phyloP scores from a whole-genome alignment of 352 stramenopile genomes.

The Phytophthora meadii region DNA sequence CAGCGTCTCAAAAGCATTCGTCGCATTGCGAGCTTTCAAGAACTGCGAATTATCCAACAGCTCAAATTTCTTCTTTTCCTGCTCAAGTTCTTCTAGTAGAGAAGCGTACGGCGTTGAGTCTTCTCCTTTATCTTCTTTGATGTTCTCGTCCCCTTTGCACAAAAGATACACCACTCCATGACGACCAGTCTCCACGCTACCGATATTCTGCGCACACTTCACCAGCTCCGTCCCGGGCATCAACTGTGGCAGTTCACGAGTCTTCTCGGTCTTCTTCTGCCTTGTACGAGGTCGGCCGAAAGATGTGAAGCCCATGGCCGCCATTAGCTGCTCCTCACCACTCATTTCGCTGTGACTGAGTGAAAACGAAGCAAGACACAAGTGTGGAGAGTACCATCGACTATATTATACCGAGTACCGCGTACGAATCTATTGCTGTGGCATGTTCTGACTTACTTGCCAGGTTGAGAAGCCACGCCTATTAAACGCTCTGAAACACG shows the following conservation, averaged over 20 bases:
- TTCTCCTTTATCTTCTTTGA: background rate
- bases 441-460: constrained; percentile 21
- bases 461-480: constrained; percentile 18
- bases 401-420: constrained; percentile 52
- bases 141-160: constrained; percentile 7
- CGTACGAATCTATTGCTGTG: constrained; percentile 53
- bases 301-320: constrained; percentile 66
- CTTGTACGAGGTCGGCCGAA: constrained; percentile 48
- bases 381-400: constrained; percentile 29
- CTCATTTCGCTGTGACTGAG: constrained; percentile 29
- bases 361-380: background rate
- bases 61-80: constrained; percentile 53
- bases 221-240: constrained; percentile 47
- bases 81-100: constrained; percentile 45
- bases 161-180: constrained; percentile 48
- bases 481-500: constrained; percentile 40
- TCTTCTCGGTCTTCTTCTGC: background rate
- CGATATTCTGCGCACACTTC: constrained; percentile 2
- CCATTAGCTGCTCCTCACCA: constrained; percentile 45
- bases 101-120: constrained; percentile 13
- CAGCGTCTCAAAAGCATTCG: constrained; percentile 68
- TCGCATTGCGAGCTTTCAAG: constrained; percentile 40
- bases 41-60: constrained; percentile 45
- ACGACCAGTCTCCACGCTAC: constrained; percentile 19
- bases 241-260: constrained; percentile 35